Evolutionary conservation across 2,329 filamentous ascomycete genomes (phyloP), one percentile per base, ranked within the genome.

Genomic region (Amylocarpus encephaloides): DNA sequence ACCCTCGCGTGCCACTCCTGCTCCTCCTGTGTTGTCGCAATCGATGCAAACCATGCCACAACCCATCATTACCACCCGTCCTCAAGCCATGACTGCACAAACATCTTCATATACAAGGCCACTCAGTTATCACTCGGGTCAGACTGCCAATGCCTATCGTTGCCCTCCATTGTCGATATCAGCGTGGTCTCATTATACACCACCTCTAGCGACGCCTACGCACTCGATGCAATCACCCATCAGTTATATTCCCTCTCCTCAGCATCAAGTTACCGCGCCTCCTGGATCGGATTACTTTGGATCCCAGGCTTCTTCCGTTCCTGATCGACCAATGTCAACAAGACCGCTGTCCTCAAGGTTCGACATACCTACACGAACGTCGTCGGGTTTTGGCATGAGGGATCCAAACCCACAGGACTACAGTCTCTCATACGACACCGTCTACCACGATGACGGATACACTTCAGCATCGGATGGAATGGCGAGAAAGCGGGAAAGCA

Each of bases 81-180:
- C 62, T 49, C 61, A 61, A 52, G 51, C 59, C 26, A 33, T 51
- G 4, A 57, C 59, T 15, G 32, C 57, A 11, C 54, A 59, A 22
- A 55, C 59, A 48, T 56, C 51, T 42, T 58, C 46, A 50, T 56
- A 53, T 40, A 58, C 46, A 40, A 54, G 59, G 36, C 62, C 62
- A 13, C 11, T 48, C 6, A 62, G 58, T 32, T 59, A 52, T 38
- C 56, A 61, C 49, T 50, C 52, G n/a, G 32, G 51, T 18, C 46
- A 57, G 43, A 43, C 51, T 35, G 33, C 35, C 11, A 30, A 35
- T 32, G 53, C 49, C 5, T 40, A 46, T 43, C 19, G 46, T 48
- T 51, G 55, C 10, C 62, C 61, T 50, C 63, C 63, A 19, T 38
- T 60, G 11, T 60, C 62, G 13, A 45, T 18, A 12, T 63, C 60